Evolutionary conservation across 2,329 filamentous ascomycete genomes (phyloP).

Genomic region (Gnomoniopsis smithogilvyi): DNA sequence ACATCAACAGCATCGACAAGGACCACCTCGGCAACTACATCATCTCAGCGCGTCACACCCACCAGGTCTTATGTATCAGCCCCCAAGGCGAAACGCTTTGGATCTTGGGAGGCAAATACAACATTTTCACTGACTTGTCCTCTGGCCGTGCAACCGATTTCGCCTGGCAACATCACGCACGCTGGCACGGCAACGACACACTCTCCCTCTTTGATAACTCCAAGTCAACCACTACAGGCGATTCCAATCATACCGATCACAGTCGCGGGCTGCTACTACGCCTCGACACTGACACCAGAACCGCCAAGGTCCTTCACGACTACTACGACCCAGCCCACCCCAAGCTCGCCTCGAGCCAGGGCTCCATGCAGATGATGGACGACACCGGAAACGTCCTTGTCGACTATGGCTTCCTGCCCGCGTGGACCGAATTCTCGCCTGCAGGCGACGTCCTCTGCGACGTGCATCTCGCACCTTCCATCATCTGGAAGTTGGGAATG

Average conservation of each 20-base stretch:
- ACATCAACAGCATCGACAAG: conserved; percentile 35
- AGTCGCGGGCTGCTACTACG: conserved; percentile 5
- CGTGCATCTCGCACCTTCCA: conserved; percentile 17
- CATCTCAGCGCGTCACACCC: conserved; percentile 32
- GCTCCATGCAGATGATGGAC: not conserved
- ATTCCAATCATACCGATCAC: conserved; percentile 10
- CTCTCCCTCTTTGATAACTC: conserved; percentile 38
- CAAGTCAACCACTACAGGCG: conserved; percentile 13
- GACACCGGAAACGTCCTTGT: conserved; percentile 14
- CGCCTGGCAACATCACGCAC: conserved; percentile 37
- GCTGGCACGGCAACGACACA: conserved; percentile 26
- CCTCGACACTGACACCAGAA: not conserved
- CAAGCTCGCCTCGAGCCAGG: not conserved
- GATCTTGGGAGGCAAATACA: conserved; percentile 33
- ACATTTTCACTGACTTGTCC: conserved; percentile 33
- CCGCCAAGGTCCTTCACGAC: not conserved
- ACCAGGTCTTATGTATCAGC: conserved; percentile 28
- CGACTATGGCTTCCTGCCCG: conserved; percentile 19
- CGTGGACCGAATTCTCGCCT: conserved; percentile 15
- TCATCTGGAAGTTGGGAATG: conserved; percentile 13
- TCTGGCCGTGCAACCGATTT: conserved; percentile 32
- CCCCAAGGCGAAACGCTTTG: conserved; percentile 33
- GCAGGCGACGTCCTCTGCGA: conserved; percentile 20
- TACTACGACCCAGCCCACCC: not conserved
- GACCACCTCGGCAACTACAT: conserved; percentile 34